Evolutionary conservation across 768 basidiomycete species (phyloP), one percentile per base, ranked within the genome.

Genomic region (Suillus clintonianus): DNA sequence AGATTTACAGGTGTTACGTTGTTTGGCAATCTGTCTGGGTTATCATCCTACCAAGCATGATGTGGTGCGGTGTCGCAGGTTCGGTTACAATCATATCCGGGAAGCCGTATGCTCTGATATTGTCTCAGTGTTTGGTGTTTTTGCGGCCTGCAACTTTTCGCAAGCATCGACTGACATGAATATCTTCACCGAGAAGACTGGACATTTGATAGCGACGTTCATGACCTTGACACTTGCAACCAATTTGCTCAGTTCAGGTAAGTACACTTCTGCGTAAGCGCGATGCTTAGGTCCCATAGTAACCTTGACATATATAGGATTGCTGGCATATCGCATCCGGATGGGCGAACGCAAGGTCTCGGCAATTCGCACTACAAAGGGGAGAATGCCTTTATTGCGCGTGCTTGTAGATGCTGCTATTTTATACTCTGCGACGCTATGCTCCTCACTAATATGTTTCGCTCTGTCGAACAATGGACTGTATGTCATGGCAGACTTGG

Each of bases 11-110:
- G 9, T 66, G 65, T 24, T 66, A 63, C 30, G 55, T 63, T 19
- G 65, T 66, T 22, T 66, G 65, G 65, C 59, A 63, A 54, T 60
- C 57, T 5, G n/a, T 47, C 3, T 63, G 41, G n/a, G n/a, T 66
- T 27, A 59, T 66, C 51, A 37, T 66, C 1, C 37, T 66, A 34
- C 65, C 58, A 3, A 22, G 54, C 7, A 39, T 63, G 22, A 36
- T 63, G 32, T 62, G 58, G 56, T 47, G 19, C 43, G 50, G 58
- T 48, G 45, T 66, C 41, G 50, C 57, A 24, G 48, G 65, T 66
- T 8, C 22, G 64, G 0, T 39, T 14, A 2, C 13, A 14, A 39
- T 39, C 37, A 39, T 14, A 14, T 13, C 13, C 13, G 5, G 37
- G 37, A 13, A 39, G 37, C 14, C 37, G 10, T 11, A n/a, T 5